Evolutionary conservation across 164 flowering plant species (phyloP).

Genomic region (Sextonia rubra): DNA sequence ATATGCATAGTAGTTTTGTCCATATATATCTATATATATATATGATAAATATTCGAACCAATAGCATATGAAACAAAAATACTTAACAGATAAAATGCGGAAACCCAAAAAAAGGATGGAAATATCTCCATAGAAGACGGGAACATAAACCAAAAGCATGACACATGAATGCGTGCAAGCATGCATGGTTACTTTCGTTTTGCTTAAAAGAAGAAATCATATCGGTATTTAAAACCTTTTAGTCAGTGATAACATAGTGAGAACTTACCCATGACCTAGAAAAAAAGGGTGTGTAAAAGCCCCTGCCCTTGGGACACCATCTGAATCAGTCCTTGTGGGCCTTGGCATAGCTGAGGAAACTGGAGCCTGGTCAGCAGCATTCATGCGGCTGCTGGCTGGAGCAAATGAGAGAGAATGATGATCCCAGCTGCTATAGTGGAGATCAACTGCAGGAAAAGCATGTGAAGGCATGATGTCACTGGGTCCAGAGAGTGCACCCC

Average conservation of each 20-base stretch:
- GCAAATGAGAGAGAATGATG: constrained; percentile 54
- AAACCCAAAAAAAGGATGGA: too few species aligned
- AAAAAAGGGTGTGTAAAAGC: constrained; percentile 51
- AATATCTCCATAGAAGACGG: too few species aligned
- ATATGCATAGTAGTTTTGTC: too few species aligned
- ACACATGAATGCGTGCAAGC: not conserved
- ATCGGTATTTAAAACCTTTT: not conserved
- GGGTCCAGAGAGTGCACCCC: constrained; percentile 57
- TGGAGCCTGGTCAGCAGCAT: constrained; percentile 30
- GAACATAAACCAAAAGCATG: too few species aligned
- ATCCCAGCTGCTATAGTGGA: constrained; percentile 58
- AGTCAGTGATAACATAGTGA: not conserved
- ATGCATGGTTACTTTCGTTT: not conserved
- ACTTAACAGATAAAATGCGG: too few species aligned
- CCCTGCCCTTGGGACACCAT: constrained; percentile 49
- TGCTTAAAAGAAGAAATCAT: not conserved
- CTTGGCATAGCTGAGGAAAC: constrained; percentile 35
- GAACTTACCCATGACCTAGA: constrained; percentile 57
- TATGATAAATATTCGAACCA: too few species aligned
- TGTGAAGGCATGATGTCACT: constrained; percentile 44
- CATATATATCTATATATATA: too few species aligned
- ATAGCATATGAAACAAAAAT: too few species aligned
- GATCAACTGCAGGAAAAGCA: constrained; percentile 39
- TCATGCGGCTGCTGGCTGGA: constrained; percentile 29
- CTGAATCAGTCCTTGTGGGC: constrained; percentile 45